Evolutionary conservation across 1,139 yeast species (phyloP).

Genomic region (Pneumocystis carinii): DNA sequence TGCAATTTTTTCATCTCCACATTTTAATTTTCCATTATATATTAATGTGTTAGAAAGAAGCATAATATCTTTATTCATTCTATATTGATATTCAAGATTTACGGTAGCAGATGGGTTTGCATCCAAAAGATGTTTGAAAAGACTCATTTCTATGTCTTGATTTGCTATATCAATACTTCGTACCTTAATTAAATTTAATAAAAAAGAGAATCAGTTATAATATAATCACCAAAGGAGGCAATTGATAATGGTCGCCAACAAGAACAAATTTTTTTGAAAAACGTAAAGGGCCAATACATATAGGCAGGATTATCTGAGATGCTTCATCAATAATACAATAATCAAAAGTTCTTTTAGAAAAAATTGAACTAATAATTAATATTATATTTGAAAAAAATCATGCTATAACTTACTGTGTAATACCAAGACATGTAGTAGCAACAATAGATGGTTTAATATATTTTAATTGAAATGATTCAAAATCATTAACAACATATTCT

Average conservation of each 20-base stretch:
- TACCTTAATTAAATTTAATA: constrained; percentile 3
- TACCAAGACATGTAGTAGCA: constrained; percentile 78
- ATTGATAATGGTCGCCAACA: constrained; percentile 89
- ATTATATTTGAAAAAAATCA: not conserved
- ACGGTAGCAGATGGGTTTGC: constrained; percentile 56
- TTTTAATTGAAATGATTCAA: constrained; percentile 29
- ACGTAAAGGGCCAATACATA: constrained; percentile 74
- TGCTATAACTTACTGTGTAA: constrained; percentile 31
- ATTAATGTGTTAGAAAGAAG: constrained; percentile 61
- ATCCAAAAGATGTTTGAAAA: constrained; percentile 61
- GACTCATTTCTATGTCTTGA: constrained; percentile 60
- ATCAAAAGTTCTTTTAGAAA: constrained; percentile 53
- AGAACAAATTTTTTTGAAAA: constrained; percentile 64
- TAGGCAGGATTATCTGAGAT: constrained; percentile 83
- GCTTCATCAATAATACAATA: constrained; percentile 95
- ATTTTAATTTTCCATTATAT: constrained; percentile 56
- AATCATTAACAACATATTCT: constrained; percentile 24
- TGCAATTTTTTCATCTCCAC: constrained; percentile 58
- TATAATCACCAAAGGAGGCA: constrained; percentile 23
- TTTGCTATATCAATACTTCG: constrained; percentile 30
- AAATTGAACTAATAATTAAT: constrained; percentile 29
- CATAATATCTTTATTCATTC: constrained; percentile 90
- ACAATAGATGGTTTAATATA: constrained; percentile 55
- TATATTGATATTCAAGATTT: constrained; percentile 66
- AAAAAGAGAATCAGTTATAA: not conserved